Percentiles rank a stretch among this genome's conserved stretches.
Evolutionary conservation across 2,329 filamentous ascomycete genomes (phyloP).

Genomic region (Harringtonia aguacate): DNA sequence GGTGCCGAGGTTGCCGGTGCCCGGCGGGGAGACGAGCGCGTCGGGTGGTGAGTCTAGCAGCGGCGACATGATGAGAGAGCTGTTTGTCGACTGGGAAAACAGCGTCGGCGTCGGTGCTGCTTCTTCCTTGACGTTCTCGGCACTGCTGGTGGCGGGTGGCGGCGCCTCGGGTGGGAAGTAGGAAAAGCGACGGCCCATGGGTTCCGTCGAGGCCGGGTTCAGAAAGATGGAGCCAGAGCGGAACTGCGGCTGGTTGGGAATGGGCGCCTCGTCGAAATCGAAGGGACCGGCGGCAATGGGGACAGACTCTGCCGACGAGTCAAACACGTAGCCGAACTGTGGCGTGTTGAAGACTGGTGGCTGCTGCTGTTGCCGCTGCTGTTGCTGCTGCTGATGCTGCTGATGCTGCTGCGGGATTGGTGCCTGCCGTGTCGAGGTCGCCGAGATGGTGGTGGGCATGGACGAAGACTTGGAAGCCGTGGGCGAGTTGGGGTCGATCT

Average conservation of each 20-base stretch:
- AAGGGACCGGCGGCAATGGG: constrained; percentile 17
- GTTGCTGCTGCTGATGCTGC: constrained; percentile 3
- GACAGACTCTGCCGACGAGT: constrained; percentile 37
- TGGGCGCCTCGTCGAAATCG: constrained; percentile 16
- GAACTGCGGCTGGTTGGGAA: constrained; percentile 34
- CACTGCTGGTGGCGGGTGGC: constrained; percentile 10
- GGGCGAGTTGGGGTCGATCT: constrained; percentile 38
- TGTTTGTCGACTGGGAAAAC: neutral
- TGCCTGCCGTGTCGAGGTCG: constrained; percentile 15
- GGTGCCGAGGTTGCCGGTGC: constrained; percentile 18
- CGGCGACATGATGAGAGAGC: constrained; percentile 12
- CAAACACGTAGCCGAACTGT: constrained; percentile 48
- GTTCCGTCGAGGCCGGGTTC: constrained; percentile 43
- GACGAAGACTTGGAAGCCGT: constrained; percentile 27
- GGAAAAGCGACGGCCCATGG: constrained; percentile 46
- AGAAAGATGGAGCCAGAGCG: constrained; percentile 57
- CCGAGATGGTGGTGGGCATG: constrained; percentile 10
- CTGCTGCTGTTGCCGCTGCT: constrained; percentile 20
- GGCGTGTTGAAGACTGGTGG: constrained; percentile 34
- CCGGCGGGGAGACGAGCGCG: constrained; percentile 21
- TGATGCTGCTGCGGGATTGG: constrained; percentile 7
- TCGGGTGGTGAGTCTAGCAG: constrained; percentile 32
- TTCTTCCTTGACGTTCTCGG: constrained; percentile 19
- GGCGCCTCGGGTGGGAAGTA: constrained; percentile 47
- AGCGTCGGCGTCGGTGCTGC: constrained; percentile 18